Conservation (phyloP, 169 alveolate genomes). For the Theileria sp. region DNA sequence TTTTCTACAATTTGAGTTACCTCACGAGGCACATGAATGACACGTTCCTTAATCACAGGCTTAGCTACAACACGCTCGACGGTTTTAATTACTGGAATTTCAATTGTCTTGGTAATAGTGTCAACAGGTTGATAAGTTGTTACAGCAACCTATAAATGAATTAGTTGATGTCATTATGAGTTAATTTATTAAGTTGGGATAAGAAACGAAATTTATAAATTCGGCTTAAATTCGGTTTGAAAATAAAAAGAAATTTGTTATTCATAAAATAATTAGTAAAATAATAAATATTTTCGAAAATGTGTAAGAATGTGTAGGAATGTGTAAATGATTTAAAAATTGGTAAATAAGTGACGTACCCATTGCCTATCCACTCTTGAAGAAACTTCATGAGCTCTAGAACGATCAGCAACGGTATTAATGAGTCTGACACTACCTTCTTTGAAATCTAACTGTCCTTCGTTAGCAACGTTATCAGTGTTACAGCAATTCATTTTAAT, state of each 20-base stretch:
- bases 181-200: not conserved
- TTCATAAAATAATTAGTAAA: too few relatives aligned
- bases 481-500: slow-evolving; percentile 56
- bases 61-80: slow-evolving; percentile 76
- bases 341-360: slow-evolving; percentile 13
- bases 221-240: not conserved
- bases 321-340: not conserved
- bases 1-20: slow-evolving; percentile 84
- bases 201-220: not conserved
- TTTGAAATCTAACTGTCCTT: slow-evolving; percentile 48
- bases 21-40: slow-evolving; percentile 82
- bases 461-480: slow-evolving; percentile 55
- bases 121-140: slow-evolving; percentile 88
- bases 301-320: not conserved
- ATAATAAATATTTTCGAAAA: not conserved
- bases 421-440: slow-evolving; percentile 58
- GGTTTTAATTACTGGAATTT: slow-evolving; percentile 77
- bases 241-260: not conserved
- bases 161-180: not conserved
- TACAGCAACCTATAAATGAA: slow-evolving; percentile 76
- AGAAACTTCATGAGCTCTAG: slow-evolving; percentile 63
- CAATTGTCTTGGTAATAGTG: slow-evolving; percentile 78
- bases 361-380: slow-evolving; percentile 68
- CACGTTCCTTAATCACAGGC: slow-evolving; percentile 81
- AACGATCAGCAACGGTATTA: slow-evolving; percentile 69